Conservation (phyloP, 1,284 basidiomycete species). For the Rhodotorula glutinis region DNA sequence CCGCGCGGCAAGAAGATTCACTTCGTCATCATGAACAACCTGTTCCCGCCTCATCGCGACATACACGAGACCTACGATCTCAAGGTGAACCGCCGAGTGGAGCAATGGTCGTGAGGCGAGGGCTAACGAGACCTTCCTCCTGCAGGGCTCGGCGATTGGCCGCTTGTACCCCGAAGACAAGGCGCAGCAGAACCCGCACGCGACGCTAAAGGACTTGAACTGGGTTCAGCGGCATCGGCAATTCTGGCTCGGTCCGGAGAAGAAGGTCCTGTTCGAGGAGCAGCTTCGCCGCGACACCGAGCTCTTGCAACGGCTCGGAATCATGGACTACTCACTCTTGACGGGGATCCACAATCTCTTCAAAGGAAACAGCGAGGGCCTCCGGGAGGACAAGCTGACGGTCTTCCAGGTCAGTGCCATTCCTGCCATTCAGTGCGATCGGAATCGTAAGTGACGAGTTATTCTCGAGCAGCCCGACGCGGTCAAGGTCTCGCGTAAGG, state of each 20-base stretch:
- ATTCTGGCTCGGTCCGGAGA: conserved; percentile 90
- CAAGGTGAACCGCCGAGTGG: conserved; percentile 54
- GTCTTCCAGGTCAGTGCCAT: conserved; percentile 72
- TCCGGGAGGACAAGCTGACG: conserved; percentile 81
- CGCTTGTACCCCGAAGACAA: conserved; percentile 84
- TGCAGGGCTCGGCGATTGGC: conserved; percentile 76
- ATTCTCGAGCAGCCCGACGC: conserved; percentile 59
- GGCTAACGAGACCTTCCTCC: too few relatives aligned
- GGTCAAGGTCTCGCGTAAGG: conserved; percentile 56
- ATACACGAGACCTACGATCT: conserved; percentile 97
- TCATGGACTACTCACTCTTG: conserved; percentile 96
- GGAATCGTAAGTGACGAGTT: background rate
- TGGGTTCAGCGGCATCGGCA: conserved; percentile 80
- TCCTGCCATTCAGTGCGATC: background rate
- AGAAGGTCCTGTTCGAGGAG: conserved; percentile 81
- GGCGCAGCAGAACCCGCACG: conserved; percentile 71
- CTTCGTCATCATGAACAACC: conserved; percentile 99
- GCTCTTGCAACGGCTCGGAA: conserved; percentile 73
- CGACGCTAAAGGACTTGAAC: conserved; percentile 92
- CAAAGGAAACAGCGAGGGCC: conserved; percentile 84
- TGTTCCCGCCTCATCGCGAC: conserved; percentile 95
- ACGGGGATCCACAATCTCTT: conserved; percentile 91
- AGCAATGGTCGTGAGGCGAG: background rate
- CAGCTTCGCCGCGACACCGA: conserved; percentile 83
- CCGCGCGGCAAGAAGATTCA: conserved; percentile 93